Evolutionary conservation across 2,329 filamentous ascomycete genomes (phyloP), one percentile per base, ranked within the genome.

Genomic region (Neopestalotiopsis rosae): DNA sequence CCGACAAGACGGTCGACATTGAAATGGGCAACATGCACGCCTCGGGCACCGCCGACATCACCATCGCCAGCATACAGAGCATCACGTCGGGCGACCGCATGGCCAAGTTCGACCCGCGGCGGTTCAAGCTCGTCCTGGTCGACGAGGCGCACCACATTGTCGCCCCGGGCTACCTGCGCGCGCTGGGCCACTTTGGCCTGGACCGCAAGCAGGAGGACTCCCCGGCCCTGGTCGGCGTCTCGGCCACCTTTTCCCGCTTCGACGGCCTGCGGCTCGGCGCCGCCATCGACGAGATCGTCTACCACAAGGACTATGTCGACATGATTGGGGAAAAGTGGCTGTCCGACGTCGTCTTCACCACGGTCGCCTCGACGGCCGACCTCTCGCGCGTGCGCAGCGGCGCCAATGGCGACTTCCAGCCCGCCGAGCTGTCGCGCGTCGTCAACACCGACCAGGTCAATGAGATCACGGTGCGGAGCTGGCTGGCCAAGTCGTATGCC

Each of bases 141-240:
- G 96, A 99, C 72, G 96, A 99, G 81, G 96, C 95, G 4, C 96
- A 99, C 79, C 96, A 99, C 80, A 97, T 98, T 66, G 95, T 98
- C 59, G 93, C 96, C 0, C 86, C 89, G 1, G 90, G 90, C 7
- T 98, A 98, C 76, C 85, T 97, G 71, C 86, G 88, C 57, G 87
- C 90, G 0, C 83, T 99, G 62, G 84, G 87, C n/a, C 90, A 98
- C 79, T 97, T 99, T 78, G 89, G 91, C 0, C 86, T 97, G 20
- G 74, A 77, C 38, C 57, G 70, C 24, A 85, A 83, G 72, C 83
- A 85, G 13, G 81, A 89, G 67, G 72, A 80, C 45, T 85, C 87
- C 13, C 91, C 93, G 0, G 88, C 90, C 20, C 84, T 99, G 14
- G 91, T 99, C 13, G 96, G 96, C 5, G 95, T 99, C 3, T 98